phyloP scores from a whole-genome alignment of 257 asterid genomes.

The Paulownia fortunei region DNA sequence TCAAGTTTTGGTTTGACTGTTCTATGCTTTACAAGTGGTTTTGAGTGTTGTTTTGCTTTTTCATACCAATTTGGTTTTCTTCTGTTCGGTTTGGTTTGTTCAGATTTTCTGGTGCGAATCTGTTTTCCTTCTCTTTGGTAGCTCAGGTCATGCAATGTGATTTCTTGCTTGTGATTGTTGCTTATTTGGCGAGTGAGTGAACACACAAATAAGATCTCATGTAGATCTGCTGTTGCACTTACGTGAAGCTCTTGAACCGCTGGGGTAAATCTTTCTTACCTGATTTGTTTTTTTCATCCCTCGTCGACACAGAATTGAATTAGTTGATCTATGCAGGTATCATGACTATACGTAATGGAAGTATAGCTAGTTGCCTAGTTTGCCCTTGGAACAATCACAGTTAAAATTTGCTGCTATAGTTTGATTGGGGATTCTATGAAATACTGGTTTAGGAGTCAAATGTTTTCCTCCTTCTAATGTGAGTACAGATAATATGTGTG shows the following conservation, averaged over 20 bases:
- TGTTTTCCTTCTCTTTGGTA: slow-evolving; percentile 37
- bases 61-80: slow-evolving; percentile 24
- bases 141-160: slow-evolving; percentile 40
- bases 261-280: slow-evolving; percentile 54
- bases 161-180: slow-evolving; percentile 48
- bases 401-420: not conserved
- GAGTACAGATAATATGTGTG: not conserved
- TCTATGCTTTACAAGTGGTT: slow-evolving; percentile 35
- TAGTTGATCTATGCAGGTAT: slow-evolving; percentile 34
- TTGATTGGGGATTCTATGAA: not conserved
- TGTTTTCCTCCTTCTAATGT: not conserved
- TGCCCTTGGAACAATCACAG: not conserved
- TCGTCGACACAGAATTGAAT: not conserved
- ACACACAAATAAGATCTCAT: slow-evolving; percentile 40
- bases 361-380: not conserved
- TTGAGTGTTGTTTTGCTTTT: slow-evolving; percentile 13
- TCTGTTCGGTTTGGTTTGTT: slow-evolving; percentile 36
- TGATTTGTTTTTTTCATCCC: slow-evolving; percentile 32
- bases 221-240: slow-evolving; percentile 40
- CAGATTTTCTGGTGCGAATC: slow-evolving; percentile 40
- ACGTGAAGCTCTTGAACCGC: slow-evolving; percentile 40
- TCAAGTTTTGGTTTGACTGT: slow-evolving; percentile 30
- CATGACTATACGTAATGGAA: slow-evolving; percentile 14
- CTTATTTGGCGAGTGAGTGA: slow-evolving; percentile 39
- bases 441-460: not conserved